A percentile compares a stretch with the other conserved stretches of the same genome.
Conservation (phyloP, 1,284 basidiomycete genomes). For the Pterulicium gracile region DNA sequence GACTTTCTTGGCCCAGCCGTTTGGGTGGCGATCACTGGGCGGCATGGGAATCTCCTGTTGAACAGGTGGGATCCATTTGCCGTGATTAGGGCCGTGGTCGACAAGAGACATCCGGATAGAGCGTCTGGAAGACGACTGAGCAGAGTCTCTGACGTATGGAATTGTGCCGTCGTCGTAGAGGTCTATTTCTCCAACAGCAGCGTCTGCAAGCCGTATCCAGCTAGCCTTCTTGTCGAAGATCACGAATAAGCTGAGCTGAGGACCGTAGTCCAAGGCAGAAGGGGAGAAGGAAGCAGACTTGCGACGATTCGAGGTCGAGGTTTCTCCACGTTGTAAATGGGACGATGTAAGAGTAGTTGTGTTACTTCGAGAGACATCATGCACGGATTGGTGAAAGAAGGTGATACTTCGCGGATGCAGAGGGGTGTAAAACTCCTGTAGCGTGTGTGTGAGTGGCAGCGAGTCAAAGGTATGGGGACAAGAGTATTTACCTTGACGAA, state of each 20-base stretch:
- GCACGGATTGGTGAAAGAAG: slow-evolving; percentile 60
- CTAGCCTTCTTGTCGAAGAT: slow-evolving; percentile 77
- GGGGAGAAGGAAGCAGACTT: slow-evolving; percentile 16
- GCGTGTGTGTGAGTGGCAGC: slow-evolving; percentile 5
- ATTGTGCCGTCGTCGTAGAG: slow-evolving; percentile 38
- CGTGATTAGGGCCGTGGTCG: slow-evolving; percentile 32
- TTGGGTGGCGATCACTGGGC: not conserved
- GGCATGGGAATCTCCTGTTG: slow-evolving; percentile 38
- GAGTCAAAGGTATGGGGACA: slow-evolving; percentile 3
- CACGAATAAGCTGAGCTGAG: slow-evolving; percentile 65
- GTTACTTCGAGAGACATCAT: slow-evolving; percentile 32
- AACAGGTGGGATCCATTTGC: slow-evolving; percentile 45
- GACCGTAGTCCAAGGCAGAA: slow-evolving; percentile 36
- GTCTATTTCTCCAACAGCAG: slow-evolving; percentile 67
- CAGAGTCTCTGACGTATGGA: not conserved
- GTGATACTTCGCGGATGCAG: slow-evolving; percentile 46
- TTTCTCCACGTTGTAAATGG: slow-evolving; percentile 9
- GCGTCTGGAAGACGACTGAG: not conserved
- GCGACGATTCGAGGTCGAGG: not conserved
- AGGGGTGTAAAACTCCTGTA: slow-evolving; percentile 73
- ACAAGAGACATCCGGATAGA: slow-evolving; percentile 25
- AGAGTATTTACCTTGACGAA: slow-evolving; percentile 52
- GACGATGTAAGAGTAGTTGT: slow-evolving; percentile 19
- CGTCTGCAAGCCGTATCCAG: slow-evolving; percentile 66
- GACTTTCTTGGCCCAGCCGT: slow-evolving; percentile 23